A percentile compares a stretch with the other conserved stretches of the same genome.
phyloP scores from a whole-genome alignment of 768 basidiomycete species.

The Rhodotorula paludigena region DNA sequence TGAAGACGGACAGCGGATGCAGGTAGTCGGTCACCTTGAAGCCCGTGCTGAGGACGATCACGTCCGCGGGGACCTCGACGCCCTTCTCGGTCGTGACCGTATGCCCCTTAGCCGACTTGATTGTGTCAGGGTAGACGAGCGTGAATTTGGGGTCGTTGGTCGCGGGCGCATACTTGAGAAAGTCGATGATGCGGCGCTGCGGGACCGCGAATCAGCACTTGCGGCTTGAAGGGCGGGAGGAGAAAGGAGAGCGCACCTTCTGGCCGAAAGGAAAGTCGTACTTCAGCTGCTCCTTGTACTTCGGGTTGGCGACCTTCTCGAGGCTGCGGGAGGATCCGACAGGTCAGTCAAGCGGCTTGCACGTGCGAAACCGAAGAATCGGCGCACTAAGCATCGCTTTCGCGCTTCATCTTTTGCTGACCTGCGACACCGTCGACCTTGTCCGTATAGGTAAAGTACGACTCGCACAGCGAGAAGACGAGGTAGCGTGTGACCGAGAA shows the following conservation, averaged over 20 bases:
- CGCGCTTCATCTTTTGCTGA: slow-evolving; percentile 3
- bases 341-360: neutral
- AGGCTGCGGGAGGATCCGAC: slow-evolving; percentile 1
- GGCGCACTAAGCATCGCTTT: slow-evolving; percentile 23
- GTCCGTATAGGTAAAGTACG: slow-evolving; percentile 11
- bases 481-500: slow-evolving; percentile 11
- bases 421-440: slow-evolving; percentile 7
- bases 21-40: slow-evolving; percentile 37
- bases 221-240: neutral
- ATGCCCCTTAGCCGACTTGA: slow-evolving; percentile 23
- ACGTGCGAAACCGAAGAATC: neutral
- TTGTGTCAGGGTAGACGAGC: slow-evolving; percentile 33
- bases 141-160: slow-evolving; percentile 34
- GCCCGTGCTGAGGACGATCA: slow-evolving; percentile 40
- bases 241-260: slow-evolving; percentile 27
- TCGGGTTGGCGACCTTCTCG: slow-evolving; percentile 28
- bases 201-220: neutral
- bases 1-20: slow-evolving; percentile 36
- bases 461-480: slow-evolving; percentile 22
- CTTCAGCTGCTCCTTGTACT: slow-evolving; percentile 39
- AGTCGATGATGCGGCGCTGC: slow-evolving; percentile 43
- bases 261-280: slow-evolving; percentile 39
- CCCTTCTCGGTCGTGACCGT: slow-evolving; percentile 32
- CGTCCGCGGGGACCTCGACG: slow-evolving; percentile 37
- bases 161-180: slow-evolving; percentile 28